A percentile compares a stretch with the other conserved stretches of the same genome.
Conservation (phyloP, 2,329 filamentous ascomycete species). For the Leptographium galeiforme region DNA sequence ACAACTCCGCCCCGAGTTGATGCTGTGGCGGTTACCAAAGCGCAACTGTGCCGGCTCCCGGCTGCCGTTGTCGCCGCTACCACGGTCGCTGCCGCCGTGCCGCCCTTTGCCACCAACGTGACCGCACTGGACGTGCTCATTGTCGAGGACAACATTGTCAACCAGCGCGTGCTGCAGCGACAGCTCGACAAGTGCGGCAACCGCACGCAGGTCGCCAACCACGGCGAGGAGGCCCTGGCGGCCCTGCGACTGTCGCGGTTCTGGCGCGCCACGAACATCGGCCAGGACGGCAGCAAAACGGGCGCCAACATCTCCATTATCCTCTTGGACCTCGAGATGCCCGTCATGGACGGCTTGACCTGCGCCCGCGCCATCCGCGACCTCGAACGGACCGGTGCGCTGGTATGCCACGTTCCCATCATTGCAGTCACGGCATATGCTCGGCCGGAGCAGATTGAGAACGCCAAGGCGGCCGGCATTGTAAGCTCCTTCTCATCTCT, state of each 20-base stretch:
- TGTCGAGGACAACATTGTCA: conserved; percentile 56
- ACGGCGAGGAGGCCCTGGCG: conserved; percentile 49
- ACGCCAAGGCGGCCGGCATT: conserved; percentile 59
- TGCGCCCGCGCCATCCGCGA: conserved; percentile 57
- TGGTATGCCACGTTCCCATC: conserved; percentile 57
- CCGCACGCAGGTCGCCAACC: conserved; percentile 48
- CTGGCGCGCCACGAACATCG: conserved; percentile 31
- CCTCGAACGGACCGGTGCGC: conserved; percentile 47
- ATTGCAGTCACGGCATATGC: conserved; percentile 78
- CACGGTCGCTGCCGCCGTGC: not conserved
- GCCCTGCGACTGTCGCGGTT: conserved; percentile 41
- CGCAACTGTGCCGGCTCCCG: no score
- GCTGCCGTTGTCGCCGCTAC: not conserved
- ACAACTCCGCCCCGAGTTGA: not conserved
- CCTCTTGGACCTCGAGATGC: conserved; percentile 72
- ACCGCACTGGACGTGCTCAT: conserved; percentile 44
- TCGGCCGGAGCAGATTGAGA: conserved; percentile 58
- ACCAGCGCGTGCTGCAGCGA: conserved; percentile 49
- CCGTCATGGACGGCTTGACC: conserved; percentile 68
- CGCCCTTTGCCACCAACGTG: conserved; percentile 5
- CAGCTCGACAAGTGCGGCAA: conserved; percentile 49
- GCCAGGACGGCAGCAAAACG: not conserved
- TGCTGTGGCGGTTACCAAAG: not conserved
- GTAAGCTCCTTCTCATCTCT: no score
- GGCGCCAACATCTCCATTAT: conserved; percentile 49